These are phyloP conservation scores for Spathaspora passalidarum DNA, from an alignment of 805 yeast species.

Conservation along the genomic window DNA sequence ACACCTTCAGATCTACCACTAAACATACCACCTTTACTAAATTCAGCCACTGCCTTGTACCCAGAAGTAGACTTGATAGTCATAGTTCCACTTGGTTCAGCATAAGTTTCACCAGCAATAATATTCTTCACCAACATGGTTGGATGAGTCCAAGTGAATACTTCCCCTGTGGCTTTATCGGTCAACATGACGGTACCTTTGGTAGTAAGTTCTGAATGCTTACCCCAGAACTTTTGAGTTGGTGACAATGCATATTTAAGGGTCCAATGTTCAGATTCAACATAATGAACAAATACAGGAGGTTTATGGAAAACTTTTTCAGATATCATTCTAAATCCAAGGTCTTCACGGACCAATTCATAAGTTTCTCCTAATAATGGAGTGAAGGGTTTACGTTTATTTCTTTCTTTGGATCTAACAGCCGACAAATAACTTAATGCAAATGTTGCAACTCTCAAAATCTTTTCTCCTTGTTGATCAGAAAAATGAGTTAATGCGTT, in stretches of 20 bases:
- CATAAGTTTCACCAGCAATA: conserved; percentile 91
- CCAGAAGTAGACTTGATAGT: conserved; percentile 70
- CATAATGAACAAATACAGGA: conserved; percentile 75
- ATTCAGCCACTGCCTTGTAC: conserved; percentile 64
- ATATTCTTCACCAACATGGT: conserved; percentile 78
- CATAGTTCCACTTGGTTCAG: conserved; percentile 76
- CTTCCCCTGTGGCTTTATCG: conserved; percentile 61
- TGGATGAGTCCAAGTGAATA: conserved; percentile 81
- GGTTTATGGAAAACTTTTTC: conserved; percentile 93
- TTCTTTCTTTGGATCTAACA: conserved; percentile 70
- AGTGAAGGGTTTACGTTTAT: conserved; percentile 86
- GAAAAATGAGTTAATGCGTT: conserved; percentile 51
- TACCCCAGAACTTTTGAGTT: conserved; percentile 92
- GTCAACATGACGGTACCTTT: conserved; percentile 64
- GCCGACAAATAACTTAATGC: conserved; percentile 74
- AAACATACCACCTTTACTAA: conserved; percentile 82
- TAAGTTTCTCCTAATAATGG: conserved; percentile 92
- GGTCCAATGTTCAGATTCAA: conserved; percentile 73
- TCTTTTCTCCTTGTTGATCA: conserved; percentile 52
- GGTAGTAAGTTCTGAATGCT: conserved; percentile 78
- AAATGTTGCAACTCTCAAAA: conserved; percentile 73
- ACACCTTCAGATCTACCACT: conserved; percentile 74
- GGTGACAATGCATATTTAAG: conserved; percentile 65
- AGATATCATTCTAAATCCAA: conserved; percentile 67
- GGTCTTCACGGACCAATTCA: conserved; percentile 83